Conservation (phyloP, 345 rosid genomes). For the Syzygium aromaticum region DNA sequence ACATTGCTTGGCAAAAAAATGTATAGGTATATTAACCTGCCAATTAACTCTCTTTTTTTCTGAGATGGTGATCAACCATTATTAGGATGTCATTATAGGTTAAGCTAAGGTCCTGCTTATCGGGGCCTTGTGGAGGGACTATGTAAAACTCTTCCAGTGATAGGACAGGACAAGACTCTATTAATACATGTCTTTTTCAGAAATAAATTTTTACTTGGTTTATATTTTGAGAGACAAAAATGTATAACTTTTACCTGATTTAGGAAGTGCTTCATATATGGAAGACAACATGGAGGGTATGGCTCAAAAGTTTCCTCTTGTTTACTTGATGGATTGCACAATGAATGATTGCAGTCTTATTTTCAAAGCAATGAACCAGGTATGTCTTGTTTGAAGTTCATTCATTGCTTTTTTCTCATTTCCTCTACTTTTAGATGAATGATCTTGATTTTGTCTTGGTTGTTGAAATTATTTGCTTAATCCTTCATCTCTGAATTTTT, state of each 20-base stretch:
- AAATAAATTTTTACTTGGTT: neutral
- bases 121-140: neutral
- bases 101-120: neutral
- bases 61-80: neutral
- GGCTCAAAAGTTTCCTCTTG: constrained; percentile 35
- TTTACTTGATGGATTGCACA: constrained; percentile 87
- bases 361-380: constrained; percentile 58
- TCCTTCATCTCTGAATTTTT: neutral
- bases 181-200: neutral
- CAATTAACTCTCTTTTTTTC: neutral
- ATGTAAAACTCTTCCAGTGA: neutral
- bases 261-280: neutral
- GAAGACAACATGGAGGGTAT: constrained; percentile 23
- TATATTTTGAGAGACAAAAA: neutral
- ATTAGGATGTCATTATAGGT: neutral
- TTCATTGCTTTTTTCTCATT: neutral
- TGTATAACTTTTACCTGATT: neutral
- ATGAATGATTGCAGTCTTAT: constrained; percentile 82
- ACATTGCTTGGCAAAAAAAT: neutral
- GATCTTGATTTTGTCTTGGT: neutral
- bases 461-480: neutral
- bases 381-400: constrained; percentile 12
- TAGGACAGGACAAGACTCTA: neutral
- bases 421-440: neutral
- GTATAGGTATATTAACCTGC: neutral